Base-by-base conservation (phyloP, 2,329 filamentous ascomycete genomes). In the Colletotrichum liaoningense region DNA sequence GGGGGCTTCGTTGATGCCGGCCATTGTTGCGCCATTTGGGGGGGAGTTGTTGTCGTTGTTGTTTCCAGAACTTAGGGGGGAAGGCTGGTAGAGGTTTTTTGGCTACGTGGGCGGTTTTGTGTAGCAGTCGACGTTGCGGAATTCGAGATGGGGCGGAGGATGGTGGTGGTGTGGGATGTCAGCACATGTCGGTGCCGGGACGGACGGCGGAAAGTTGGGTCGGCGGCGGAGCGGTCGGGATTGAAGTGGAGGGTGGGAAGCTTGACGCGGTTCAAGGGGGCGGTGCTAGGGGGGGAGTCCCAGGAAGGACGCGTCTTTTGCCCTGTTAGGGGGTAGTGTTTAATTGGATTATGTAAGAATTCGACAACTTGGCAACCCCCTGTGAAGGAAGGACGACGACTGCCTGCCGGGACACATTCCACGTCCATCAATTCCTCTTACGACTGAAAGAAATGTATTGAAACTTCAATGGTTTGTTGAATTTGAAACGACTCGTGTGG, bases 1-100 rank as follows among this genome's bases (percentile, higher is more conserved):
- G 67, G 83, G 81, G 60, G 71, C 56, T 73, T 83, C 80, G 77
- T 81, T 80, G 79, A 85, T 75, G 81, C 83, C 84, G 67, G 84
- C 83, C 84, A 86, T 86, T n/a, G 35, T n/a, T 65, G 64, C 73
- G 76, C 74, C 74, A 74, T 76, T 49, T 63, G 70, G 33, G 38
- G 5, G 60, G 12, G 9, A 5, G 38, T 42, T 35, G 11, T 19
- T 5, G 35, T 16, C 35, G 16, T 42, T 42, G 0, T n/a, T 28
- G 42, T 14, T 46, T 35, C 12, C 19, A 22, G 56, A 35, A 14
- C 38, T 42, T 1, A 12, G 55, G 26, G 14, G 38, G 42, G 14
- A 16, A 1, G 11, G n/a, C 26, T 57, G 35, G 3, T 63, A 42
- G 8, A 42, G 14, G 14, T 3, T 24, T 24, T 42, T 1, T 24